phyloP scores from a whole-genome alignment of 164 flowering plant genomes.

The Chimonanthus praecox region DNA sequence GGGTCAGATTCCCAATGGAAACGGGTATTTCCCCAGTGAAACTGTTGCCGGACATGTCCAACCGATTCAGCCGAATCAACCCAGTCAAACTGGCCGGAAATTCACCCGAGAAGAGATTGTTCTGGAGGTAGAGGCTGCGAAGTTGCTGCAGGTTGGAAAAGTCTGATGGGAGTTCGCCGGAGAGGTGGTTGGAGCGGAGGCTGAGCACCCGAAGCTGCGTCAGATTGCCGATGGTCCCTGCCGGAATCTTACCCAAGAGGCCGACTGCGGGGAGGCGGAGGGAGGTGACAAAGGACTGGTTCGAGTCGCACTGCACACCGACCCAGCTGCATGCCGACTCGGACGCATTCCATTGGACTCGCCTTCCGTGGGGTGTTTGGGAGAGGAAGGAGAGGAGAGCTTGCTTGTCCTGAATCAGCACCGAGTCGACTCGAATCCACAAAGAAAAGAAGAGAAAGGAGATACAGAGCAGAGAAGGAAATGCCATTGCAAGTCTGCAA shows the following conservation, averaged over 20 bases:
- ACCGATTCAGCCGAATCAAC: slow-evolving; percentile 39
- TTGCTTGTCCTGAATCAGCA: slow-evolving; percentile 64
- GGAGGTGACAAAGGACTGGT: slow-evolving; percentile 30
- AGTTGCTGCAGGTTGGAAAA: slow-evolving; percentile 48
- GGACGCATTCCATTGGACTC: slow-evolving; percentile 62
- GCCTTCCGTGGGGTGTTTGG: slow-evolving; percentile 41
- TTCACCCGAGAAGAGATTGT: slow-evolving; percentile 64
- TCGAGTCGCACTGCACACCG: slow-evolving; percentile 62
- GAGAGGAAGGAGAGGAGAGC: slow-evolving; percentile 62
- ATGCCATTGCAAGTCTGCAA: slow-evolving; percentile 6
- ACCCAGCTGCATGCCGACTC: slow-evolving; percentile 73
- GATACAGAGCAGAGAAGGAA: neutral
- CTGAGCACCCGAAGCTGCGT: slow-evolving; percentile 65
- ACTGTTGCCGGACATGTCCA: slow-evolving; percentile 64
- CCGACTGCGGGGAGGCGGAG: slow-evolving; percentile 86
- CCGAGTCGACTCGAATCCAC: slow-evolving; percentile 12
- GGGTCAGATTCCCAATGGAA: slow-evolving; percentile 55
- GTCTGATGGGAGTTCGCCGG: slow-evolving; percentile 68
- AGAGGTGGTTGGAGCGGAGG: slow-evolving; percentile 69
- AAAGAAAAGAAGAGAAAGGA: neutral
- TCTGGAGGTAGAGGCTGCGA: slow-evolving; percentile 61
- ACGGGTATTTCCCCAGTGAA: slow-evolving; percentile 67
- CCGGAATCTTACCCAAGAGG: slow-evolving; percentile 64
- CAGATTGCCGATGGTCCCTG: slow-evolving; percentile 51
- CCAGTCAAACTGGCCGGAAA: slow-evolving; percentile 43